Conservation (phyloP, 192 early-diverging fungal genomes). For the Backusella luteola region DNA sequence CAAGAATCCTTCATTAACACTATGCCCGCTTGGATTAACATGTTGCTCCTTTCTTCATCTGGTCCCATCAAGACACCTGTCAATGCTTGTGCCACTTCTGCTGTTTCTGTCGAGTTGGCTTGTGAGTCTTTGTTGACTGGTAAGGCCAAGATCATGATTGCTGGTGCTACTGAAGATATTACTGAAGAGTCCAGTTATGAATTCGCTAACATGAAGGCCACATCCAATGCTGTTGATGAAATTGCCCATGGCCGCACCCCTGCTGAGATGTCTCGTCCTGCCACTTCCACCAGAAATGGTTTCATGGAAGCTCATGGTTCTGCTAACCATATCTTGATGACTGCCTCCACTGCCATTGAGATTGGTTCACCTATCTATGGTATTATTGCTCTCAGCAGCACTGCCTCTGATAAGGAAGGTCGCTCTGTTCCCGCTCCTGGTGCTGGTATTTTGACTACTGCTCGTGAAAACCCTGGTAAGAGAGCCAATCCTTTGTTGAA, state of each 20-base stretch:
- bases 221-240: conserved; percentile 81
- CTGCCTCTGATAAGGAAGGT: conserved; percentile 93
- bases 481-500: conserved; percentile 64
- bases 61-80: conserved; percentile 94
- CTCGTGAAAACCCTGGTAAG: conserved; percentile 64
- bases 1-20: conserved; percentile 97
- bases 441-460: conserved; percentile 89
- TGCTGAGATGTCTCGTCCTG: conserved; percentile 87
- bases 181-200: conserved; percentile 92
- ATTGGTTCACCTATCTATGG: conserved; percentile 94
- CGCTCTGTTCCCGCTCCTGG: conserved; percentile 94
- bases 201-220: conserved; percentile 97
- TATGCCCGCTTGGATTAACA: conserved; percentile 95
- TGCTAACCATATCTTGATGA: conserved; percentile 89
- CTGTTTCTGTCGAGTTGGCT: conserved; percentile 88
- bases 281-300: conserved; percentile 83
- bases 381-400: conserved; percentile 84
- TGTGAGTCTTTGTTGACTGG: conserved; percentile 86
- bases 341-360: conserved; percentile 80
- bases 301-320: conserved; percentile 94
- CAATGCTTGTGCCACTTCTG: conserved; percentile 92
- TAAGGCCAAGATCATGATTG: conserved; percentile 91
- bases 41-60: conserved; percentile 89
- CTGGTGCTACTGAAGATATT: conserved; percentile 93
- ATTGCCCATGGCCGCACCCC: conserved; percentile 83